Conservation (phyloP, 2,329 filamentous ascomycete species). For the Apiospora koreana region DNA sequence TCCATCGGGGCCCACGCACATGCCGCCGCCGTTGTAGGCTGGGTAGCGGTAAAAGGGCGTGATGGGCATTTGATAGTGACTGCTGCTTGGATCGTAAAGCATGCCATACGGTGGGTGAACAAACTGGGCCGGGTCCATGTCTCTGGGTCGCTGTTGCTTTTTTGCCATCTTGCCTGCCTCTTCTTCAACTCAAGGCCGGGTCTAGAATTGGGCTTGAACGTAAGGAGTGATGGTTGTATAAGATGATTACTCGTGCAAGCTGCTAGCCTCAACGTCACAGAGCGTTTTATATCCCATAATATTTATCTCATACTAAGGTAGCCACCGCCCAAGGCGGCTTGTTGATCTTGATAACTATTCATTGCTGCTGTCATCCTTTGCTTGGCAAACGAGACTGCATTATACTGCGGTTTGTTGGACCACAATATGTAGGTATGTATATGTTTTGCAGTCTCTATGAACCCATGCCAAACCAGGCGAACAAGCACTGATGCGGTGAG, state of each 20-base stretch:
- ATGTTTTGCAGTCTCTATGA: background rate
- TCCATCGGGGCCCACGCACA: background rate
- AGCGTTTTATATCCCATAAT: background rate
- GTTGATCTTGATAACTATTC: background rate
- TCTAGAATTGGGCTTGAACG: background rate
- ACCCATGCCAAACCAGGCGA: background rate
- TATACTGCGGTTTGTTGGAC: background rate
- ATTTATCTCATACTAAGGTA: background rate
- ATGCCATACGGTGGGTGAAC: background rate
- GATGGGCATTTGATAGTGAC: background rate
- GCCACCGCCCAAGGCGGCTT: background rate
- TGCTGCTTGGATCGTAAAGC: background rate
- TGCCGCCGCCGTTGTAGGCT: background rate
- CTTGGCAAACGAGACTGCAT: background rate
- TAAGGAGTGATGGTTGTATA: background rate
- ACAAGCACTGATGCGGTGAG: background rate
- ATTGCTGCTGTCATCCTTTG: background rate
- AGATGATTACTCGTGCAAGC: background rate
- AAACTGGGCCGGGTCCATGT: background rate
- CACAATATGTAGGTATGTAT: background rate
- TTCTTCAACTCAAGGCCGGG: background rate
- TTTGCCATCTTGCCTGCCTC: background rate
- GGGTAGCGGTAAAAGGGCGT: background rate
- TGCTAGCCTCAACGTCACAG: background rate
- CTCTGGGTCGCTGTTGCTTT: background rate